Evolutionary conservation across 2,329 filamentous ascomycete genomes (phyloP), one percentile per base, ranked within the genome.

Genomic region (Eurotiales sp.): DNA sequence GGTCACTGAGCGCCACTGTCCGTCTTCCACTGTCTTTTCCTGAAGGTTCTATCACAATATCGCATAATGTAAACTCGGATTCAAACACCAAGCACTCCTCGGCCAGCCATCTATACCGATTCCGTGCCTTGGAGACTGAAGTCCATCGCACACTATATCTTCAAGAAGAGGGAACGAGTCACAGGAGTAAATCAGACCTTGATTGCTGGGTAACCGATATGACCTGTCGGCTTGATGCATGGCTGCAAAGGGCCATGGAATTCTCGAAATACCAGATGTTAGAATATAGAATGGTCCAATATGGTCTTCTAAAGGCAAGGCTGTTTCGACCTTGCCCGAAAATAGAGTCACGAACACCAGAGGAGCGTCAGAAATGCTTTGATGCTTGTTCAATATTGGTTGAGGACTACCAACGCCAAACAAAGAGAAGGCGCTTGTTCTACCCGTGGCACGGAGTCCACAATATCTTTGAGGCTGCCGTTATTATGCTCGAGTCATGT

Each of bases 261-360:
- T 57, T 53, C 21, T 49, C 55, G 15, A 41, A 42, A 25, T 50
- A 57, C 39, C 43, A 53, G 19, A 57, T 55, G 53, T 46, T 57
- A 2, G 55, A 57, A 39, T 57, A 55, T 39, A 48, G 52, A 27
- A 41, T 55, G 42, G 55, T 57, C 2, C 55, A 57, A 56, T 61
- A 43, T 56, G 61, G 43, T 19, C 46, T 43, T 11, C 37, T 53
- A 21, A 14, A 15, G 12, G 46, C 37, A 8, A 37, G 51, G n/a
- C 30, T 53, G 8, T 46, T 50, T 37, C 34, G 51, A 14, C 51
- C 51, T 10, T 37, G 15, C 3, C 34, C 34, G 4, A 19, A 17
- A 17, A 15, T 37, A 21, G 34, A 37, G 17, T 37, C 34, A 4
- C 34, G 34, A 21, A 53, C 46, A 15, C 51, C 51, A 19, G 46